These are phyloP conservation scores for Gnetum montanum DNA, from an alignment of 75 land plant genomes.

Conservation along the genomic window DNA sequence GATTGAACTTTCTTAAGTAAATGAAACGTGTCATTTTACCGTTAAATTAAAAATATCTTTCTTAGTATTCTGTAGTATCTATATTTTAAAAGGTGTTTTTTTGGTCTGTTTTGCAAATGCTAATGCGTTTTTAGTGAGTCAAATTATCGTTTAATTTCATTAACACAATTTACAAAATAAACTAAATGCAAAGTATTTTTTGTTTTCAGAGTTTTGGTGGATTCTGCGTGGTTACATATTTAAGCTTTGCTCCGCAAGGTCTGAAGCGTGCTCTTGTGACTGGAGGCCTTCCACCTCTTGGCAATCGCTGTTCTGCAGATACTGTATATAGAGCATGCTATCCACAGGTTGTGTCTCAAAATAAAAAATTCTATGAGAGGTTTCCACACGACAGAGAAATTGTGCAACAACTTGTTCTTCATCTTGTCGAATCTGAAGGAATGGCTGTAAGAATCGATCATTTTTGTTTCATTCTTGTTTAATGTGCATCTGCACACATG, in stretches of 20 bases:
- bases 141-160: no score
- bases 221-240: slow-evolving; percentile 92
- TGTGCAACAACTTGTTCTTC: slow-evolving; percentile 58
- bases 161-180: no score
- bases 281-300: slow-evolving; percentile 91
- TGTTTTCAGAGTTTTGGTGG: slow-evolving; percentile 88
- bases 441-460: slow-evolving; percentile 64
- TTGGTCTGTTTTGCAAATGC: background rate
- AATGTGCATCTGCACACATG: no score
- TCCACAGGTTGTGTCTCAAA: slow-evolving; percentile 61
- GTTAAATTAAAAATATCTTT: no score
- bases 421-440: slow-evolving; percentile 53
- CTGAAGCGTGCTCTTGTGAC: slow-evolving; percentile 72
- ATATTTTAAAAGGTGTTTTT: no score
- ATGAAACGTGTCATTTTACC: no score
- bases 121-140: no score
- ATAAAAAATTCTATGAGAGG: slow-evolving; percentile 82
- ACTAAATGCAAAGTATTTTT: no score
- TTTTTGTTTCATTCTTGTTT: background rate
- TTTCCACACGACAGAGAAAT: slow-evolving; percentile 71
- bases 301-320: slow-evolving; percentile 71
- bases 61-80: no score
- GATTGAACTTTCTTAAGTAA: no score
- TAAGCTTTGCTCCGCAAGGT: slow-evolving; percentile 89
- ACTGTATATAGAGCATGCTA: slow-evolving; percentile 75